These are phyloP conservation scores for Mycena filopes DNA, from an alignment of 768 basidiomycete genomes.

Conservation along the genomic window DNA sequence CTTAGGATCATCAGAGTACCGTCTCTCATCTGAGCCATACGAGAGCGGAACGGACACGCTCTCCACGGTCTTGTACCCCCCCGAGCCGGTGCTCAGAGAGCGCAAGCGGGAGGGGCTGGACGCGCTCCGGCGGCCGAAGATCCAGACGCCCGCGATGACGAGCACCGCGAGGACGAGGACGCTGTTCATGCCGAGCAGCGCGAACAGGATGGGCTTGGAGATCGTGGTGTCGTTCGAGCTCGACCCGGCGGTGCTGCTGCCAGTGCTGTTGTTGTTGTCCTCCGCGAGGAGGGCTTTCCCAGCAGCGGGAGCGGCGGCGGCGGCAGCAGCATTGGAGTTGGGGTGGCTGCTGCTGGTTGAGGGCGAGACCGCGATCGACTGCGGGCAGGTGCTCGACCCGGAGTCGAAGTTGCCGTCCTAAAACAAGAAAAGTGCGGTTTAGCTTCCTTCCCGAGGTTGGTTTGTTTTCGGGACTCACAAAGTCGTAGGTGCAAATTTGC, in stretches of 20 bases:
- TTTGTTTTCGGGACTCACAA: too few species aligned
- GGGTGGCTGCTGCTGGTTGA: not conserved
- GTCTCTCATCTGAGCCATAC: not conserved
- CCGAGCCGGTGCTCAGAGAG: not conserved
- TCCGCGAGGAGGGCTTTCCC: not conserved
- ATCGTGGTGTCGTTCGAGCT: not conserved
- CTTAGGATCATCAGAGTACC: not conserved
- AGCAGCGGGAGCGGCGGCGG: not conserved
- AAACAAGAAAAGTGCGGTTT: too few species aligned
- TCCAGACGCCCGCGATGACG: not conserved
- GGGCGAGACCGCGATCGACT: too few species aligned
- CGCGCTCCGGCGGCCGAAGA: conserved; percentile 2
- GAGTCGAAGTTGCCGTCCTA: conserved; percentile 1
- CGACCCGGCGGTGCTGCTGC: too few species aligned
- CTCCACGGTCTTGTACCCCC: conserved; percentile 4
- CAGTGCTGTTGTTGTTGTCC: not conserved
- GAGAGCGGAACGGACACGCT: conserved; percentile 2
- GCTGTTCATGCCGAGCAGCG: conserved; percentile 12
- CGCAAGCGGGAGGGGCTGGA: not conserved
- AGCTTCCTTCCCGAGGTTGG: too few species aligned
- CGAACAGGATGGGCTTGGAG: conserved; percentile 13
- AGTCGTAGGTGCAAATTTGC: too few species aligned
- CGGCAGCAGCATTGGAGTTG: not conserved
- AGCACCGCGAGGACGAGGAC: conserved; percentile 16
- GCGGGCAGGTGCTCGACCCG: conserved; percentile 2